Base-by-base conservation (phyloP, 495 filamentous ascomycete genomes). In the Xylaria flabelliformis region DNA sequence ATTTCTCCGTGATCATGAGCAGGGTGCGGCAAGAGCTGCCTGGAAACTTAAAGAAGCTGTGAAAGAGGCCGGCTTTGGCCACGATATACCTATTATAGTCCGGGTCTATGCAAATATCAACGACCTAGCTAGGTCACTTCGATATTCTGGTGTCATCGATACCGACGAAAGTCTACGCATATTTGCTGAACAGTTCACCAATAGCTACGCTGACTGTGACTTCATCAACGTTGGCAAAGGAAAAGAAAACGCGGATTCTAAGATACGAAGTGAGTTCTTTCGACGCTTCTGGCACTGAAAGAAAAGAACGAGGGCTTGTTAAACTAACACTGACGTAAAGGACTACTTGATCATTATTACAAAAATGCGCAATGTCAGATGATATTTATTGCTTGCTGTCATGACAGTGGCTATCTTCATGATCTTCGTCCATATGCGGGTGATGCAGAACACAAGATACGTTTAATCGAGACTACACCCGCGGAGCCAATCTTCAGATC, bases 151-250 rank as follows among this genome's bases (percentile, higher is more conserved):
- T 62, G 59, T 78, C 72, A 76, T 76, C 64, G 74, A 76, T 15
- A 65, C 67, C 69, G 77, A 78, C 19, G 77, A 79, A 4, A 73
- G 74, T 26, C 74, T 79, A 66, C 77, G 71, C 58, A 17, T 74
- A 13, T 79, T 79, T 71, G 76, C 77, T 6, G 76, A 79, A 59
- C 74, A 77, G 42, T 79, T 79, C 71, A 78, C 76, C 66, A 79
- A 79, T 74, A 79, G 69, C 59, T 66, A 74, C 17, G 77, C 76
- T 10, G 77, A 79, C 51, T 79, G 76, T 69, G 77, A 79, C 73
- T 79, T 78, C 67, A 72, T 79, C 77, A 79, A 79, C 64, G 77
- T 79, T 44, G 77, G 77, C 64, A 79, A 79, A 48, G 77, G 77
- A 61, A 79, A 79, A 67, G 77, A 79, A 74, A 79, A 79, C 32